Evolutionary conservation across 2,329 filamentous ascomycete species (phyloP).

Genomic region (Dryadomyces quercivorus): DNA sequence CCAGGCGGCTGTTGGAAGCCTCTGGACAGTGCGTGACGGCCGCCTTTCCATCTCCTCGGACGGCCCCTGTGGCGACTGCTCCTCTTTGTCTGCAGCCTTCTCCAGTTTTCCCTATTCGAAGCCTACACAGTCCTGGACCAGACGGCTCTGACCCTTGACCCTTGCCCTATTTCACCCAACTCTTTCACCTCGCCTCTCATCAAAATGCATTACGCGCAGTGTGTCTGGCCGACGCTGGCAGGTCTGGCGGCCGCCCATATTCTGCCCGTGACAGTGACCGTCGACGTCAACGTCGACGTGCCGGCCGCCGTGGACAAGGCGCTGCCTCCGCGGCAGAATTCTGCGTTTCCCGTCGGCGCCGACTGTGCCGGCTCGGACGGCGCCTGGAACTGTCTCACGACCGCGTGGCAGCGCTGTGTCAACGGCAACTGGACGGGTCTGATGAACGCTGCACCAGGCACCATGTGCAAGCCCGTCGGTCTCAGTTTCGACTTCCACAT

Average conservation of each 20-base stretch:
- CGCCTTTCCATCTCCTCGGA: neutral
- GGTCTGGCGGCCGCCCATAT: neutral
- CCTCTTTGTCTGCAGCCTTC: neutral
- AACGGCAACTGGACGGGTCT: conserved; percentile 32
- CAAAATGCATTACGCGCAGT: neutral
- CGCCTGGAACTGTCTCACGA: conserved; percentile 42
- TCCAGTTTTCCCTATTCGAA: neutral
- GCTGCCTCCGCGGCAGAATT: neutral
- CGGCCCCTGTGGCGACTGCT: neutral
- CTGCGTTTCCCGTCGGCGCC: conserved; percentile 17
- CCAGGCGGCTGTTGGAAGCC: neutral
- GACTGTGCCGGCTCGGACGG: conserved; percentile 31
- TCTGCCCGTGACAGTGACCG: neutral
- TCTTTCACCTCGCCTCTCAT: too few relatives aligned
- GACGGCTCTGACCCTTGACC: too few relatives aligned
- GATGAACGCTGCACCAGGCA: conserved; percentile 31
- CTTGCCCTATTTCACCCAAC: too few relatives aligned
- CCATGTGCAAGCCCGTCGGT: conserved; percentile 31
- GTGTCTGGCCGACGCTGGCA: neutral
- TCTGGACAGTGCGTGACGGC: neutral
- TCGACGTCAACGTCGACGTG: neutral
- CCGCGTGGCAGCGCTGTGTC: conserved; percentile 37
- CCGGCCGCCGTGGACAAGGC: neutral
- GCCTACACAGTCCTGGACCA: too few relatives aligned
- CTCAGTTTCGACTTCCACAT: conserved; percentile 25